Conservation (phyloP, 2,329 filamentous ascomycete genomes). For the Diaporthe nobilis region DNA sequence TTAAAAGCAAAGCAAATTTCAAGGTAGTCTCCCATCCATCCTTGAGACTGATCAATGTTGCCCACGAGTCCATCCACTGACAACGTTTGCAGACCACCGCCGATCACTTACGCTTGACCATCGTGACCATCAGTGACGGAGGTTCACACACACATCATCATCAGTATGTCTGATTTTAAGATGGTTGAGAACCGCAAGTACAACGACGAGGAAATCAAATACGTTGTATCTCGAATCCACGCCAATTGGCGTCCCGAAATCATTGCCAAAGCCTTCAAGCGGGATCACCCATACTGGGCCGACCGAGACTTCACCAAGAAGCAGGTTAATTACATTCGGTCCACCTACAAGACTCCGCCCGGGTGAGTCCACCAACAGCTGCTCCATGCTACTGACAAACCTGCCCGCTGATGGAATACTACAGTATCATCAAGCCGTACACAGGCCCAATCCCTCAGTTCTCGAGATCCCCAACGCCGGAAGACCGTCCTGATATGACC, state of each 20-base stretch:
- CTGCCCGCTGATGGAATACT: background rate
- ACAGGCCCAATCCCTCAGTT: conserved; percentile 35
- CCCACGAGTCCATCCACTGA: background rate
- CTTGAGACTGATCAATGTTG: background rate
- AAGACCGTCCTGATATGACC: background rate
- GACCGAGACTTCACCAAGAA: conserved; percentile 34
- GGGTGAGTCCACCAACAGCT: conserved; percentile 14
- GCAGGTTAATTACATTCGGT: conserved; percentile 38
- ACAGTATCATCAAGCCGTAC: conserved; percentile 28
- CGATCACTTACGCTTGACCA: background rate
- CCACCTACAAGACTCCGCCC: conserved; percentile 26
- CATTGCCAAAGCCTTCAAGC: conserved; percentile 40
- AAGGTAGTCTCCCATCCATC: conserved; percentile 2
- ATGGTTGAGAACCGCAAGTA: conserved; percentile 40
- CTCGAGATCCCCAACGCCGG: background rate
- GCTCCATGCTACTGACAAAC: no score
- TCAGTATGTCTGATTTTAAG: conserved; percentile 28
- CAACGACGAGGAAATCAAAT: conserved; percentile 34
- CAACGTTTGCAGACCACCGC: background rate
- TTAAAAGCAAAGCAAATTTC: background rate
- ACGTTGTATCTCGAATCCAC: conserved; percentile 31
- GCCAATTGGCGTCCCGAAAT: conserved; percentile 19
- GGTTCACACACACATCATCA: background rate
- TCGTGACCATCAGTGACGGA: background rate
- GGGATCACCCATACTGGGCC: conserved; percentile 31